Evolutionary conservation across 495 filamentous ascomycete genomes (phyloP), one percentile per base, ranked within the genome.

Genomic region (Aspergillus sparsus): DNA sequence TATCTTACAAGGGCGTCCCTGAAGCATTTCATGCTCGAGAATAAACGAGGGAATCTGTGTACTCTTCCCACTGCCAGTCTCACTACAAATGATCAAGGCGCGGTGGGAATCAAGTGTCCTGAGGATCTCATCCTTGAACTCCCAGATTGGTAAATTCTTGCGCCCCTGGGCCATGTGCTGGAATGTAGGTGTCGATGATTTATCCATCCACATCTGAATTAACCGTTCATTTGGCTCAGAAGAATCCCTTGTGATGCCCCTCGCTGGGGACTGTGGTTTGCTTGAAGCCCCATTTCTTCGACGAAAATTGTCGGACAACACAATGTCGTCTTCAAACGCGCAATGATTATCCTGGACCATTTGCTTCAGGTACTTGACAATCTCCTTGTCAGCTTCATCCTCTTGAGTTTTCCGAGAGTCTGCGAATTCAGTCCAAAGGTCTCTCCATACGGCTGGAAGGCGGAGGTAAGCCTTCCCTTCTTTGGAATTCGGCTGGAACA

Each of bases 11-110:
- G 82, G 75, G 39, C 85, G 89, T 7, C 92, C 92, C 46, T 86
- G 78, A 11, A 84, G 83, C 62, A 98, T 82, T 66, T 97, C 88
- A 61, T 95, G 83, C 65, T 98, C 94, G 2, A 98, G 76, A 16
- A 98, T 84, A 70, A 91, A 98, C 2, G 92, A 86, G 27, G 94
- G 94, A 6, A 97, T 89, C 70, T 98, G 94, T 0, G 94, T 98
- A 75, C 92, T 96, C 79, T 98, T 98, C 55, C 94, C 94, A 74
- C 85, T 97, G 67, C 94, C 94, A 12, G 94, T 98, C 74, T 98
- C 94, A 64, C 93, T 93, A 68, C 92, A 96, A 35, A 97, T 82
- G 55, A 98, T 96, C 7, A 93, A 82, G 6, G 93, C 87, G 67
- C 91, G 94, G 60, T 96, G 80, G 6, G 71, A 73, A 44, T 90